Evolutionary conservation across 2,329 filamentous ascomycete genomes (phyloP), one percentile per base, ranked within the genome.

Genomic region (Stemphylium vesicarium): DNA sequence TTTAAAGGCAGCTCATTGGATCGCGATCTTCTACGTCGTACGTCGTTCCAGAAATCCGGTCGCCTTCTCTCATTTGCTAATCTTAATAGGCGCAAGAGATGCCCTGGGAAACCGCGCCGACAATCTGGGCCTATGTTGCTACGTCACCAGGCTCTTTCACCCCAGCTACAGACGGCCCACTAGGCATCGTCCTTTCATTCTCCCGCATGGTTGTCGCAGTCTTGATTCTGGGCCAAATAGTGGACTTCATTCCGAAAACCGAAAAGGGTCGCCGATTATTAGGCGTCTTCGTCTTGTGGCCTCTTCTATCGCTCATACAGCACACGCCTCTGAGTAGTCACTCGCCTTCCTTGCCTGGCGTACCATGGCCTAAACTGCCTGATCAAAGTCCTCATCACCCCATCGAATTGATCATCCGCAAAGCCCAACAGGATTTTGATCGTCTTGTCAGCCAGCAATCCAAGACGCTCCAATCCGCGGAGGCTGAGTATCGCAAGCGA

Each of bases 401-500:
- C 8, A 18, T 41, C 20, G 42, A 47, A 37, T 11, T 41, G 29
- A 42, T 53, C 8, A 12, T 38, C 29, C 15, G 8, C 6, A 43
- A 49, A 15, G 33, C 45, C 18, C 15, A 49, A 11, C 33, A 47
- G 10, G 46, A 26, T 32, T 38, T 81, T 20, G 53, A 74, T 0
- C 18, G 8, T 1, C 24, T 78, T 3, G 10, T 78, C 0, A 31
- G 59, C 16, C 66, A 66, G 0, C 80, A 82, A 45, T 82, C 80
- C 0, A 62, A 52, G 11, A 77, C 56, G 0, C 74, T 72, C n/a
- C 18, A 33, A 7, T 15, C 38, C 18, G 50, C 50, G 16, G 44
- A 43, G n/a, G 15, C 24, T 59, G 79, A 82, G 56, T 84, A 84
- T 48, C 69, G 57, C 8, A 73, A 74, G 2, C 73, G 80, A 16